Percentiles rank a stretch among this genome's conserved stretches.
Evolutionary conservation across 371 early-diverging fungal genomes (phyloP).

Genomic region (Actinomortierella ambigua): DNA sequence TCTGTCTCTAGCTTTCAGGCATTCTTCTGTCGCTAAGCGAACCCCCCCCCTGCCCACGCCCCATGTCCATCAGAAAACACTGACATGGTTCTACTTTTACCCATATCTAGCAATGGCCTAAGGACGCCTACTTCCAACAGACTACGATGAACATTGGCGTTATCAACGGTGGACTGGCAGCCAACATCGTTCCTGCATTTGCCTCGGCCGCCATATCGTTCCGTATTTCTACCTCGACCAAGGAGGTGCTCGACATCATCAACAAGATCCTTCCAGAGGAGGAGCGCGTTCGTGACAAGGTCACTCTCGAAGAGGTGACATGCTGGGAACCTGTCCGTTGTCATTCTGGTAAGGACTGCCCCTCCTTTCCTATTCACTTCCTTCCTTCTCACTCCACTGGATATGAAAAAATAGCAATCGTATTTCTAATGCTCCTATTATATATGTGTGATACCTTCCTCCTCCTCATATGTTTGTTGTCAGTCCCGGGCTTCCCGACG

Average conservation of each 20-base stretch:
- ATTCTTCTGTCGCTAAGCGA: background rate
- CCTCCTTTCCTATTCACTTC: too few relatives aligned
- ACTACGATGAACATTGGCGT: slow-evolving; percentile 53
- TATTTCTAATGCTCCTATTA: too few relatives aligned
- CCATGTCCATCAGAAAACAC: too few relatives aligned
- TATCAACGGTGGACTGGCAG: slow-evolving; percentile 50
- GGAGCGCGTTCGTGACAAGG: slow-evolving; percentile 26
- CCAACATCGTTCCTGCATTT: slow-evolving; percentile 49
- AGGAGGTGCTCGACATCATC: slow-evolving; percentile 40
- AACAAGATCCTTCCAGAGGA: slow-evolving; percentile 26
- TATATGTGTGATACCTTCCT: too few relatives aligned
- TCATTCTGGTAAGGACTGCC: slow-evolving; percentile 19
- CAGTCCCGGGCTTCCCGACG: slow-evolving; percentile 37
- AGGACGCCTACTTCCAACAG: slow-evolving; percentile 38
- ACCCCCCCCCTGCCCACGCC: background rate
- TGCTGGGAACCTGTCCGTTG: slow-evolving; percentile 51
- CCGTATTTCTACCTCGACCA: slow-evolving; percentile 48
- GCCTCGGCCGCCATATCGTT: slow-evolving; percentile 46
- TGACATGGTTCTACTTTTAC: background rate
- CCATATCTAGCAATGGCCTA: slow-evolving; percentile 40
- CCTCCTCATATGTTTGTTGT: too few relatives aligned
- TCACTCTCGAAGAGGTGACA: slow-evolving; percentile 26
- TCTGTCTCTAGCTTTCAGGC: background rate
- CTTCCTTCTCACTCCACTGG: too few relatives aligned
- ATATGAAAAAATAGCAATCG: too few relatives aligned